Evolutionary conservation across 331 rosid genomes (phyloP).

Genomic region (Malus hybrid): DNA sequence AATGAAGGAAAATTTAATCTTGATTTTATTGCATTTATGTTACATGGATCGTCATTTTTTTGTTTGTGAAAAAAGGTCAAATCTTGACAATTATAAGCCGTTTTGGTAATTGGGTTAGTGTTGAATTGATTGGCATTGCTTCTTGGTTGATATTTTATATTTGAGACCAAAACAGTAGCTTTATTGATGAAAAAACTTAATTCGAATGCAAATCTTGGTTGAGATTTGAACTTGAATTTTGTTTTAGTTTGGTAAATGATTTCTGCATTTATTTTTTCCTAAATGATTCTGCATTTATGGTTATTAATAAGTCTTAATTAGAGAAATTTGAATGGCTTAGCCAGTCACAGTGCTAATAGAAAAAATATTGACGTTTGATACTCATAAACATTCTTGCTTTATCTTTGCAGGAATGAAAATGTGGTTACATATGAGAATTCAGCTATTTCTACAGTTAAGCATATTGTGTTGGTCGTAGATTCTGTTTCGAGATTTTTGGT

Average conservation of each 20-base stretch:
- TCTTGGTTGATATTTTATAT: slow-evolving; percentile 5
- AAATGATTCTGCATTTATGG: slow-evolving; percentile 9
- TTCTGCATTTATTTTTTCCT: slow-evolving; percentile 6
- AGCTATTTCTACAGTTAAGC: slow-evolving; percentile 19
- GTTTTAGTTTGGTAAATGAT: background rate
- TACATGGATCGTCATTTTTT: background rate
- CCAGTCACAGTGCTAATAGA: slow-evolving; percentile 10
- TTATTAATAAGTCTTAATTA: background rate
- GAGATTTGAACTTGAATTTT: slow-evolving; percentile 3
- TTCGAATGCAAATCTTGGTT: background rate
- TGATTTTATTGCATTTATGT: slow-evolving; percentile 3
- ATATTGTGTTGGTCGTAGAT: slow-evolving; percentile 44
- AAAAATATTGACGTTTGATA: background rate
- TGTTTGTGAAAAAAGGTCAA: slow-evolving; percentile 10
- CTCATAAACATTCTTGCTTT: background rate
- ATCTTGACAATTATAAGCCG: slow-evolving; percentile 1
- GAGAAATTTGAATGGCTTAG: slow-evolving; percentile 6
- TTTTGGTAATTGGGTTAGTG: slow-evolving; percentile 11
- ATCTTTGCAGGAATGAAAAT: slow-evolving; percentile 45
- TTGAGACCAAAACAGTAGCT: too few species aligned
- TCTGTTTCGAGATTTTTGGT: slow-evolving; percentile 29
- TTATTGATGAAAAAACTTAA: too few species aligned
- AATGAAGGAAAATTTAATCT: slow-evolving; percentile 4
- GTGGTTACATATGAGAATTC: slow-evolving; percentile 35
- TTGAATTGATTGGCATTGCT: slow-evolving; percentile 1